phyloP scores from a whole-genome alignment of 2,329 filamentous ascomycete genomes.

The Neonectria coccinea region DNA sequence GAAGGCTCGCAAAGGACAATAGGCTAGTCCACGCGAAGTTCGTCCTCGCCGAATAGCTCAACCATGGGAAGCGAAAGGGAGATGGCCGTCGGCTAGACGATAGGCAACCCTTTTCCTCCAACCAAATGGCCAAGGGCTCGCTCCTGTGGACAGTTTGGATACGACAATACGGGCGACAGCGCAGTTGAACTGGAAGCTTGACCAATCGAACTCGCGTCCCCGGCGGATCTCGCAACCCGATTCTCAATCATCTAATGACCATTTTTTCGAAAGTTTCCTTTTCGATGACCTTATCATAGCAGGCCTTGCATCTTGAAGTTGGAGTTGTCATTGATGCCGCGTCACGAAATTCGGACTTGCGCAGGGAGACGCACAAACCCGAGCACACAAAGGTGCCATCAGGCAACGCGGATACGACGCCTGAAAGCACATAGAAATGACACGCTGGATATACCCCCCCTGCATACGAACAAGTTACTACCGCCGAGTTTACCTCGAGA shows the following conservation, averaged over 20 bases:
- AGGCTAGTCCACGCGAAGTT: slow-evolving; percentile 35
- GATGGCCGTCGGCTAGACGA: slow-evolving; percentile 35
- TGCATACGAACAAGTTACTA: slow-evolving; percentile 47
- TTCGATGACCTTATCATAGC: slow-evolving; percentile 40
- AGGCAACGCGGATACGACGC: slow-evolving; percentile 42
- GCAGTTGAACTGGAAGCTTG: slow-evolving; percentile 23
- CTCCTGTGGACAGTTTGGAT: slow-evolving; percentile 23
- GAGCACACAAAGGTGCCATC: slow-evolving; percentile 38
- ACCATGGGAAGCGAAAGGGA: slow-evolving; percentile 21
- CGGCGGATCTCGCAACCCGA: slow-evolving; percentile 33
- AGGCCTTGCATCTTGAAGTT: slow-evolving; percentile 45
- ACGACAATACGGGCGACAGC: slow-evolving; percentile 25
- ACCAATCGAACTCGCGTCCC: slow-evolving; percentile 23
- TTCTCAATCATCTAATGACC: slow-evolving; percentile 45
- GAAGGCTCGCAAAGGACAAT: slow-evolving; percentile 74
- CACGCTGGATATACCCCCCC: slow-evolving; percentile 48
- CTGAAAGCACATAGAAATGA: slow-evolving; percentile 47
- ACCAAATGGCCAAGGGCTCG: slow-evolving; percentile 12
- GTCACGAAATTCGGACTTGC: slow-evolving; percentile 37
- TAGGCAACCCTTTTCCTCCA: slow-evolving; percentile 22
- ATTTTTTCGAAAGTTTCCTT: slow-evolving; percentile 44
- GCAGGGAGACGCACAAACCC: slow-evolving; percentile 36
- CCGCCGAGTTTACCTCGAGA: slow-evolving; percentile 43
- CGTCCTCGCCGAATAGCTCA: slow-evolving; percentile 15
- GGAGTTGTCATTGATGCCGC: slow-evolving; percentile 40